Evolutionary conservation across 352 stramenopile species (phyloP), one percentile per base, ranked within the genome.

Genomic region (Pythium angustatum): DNA sequence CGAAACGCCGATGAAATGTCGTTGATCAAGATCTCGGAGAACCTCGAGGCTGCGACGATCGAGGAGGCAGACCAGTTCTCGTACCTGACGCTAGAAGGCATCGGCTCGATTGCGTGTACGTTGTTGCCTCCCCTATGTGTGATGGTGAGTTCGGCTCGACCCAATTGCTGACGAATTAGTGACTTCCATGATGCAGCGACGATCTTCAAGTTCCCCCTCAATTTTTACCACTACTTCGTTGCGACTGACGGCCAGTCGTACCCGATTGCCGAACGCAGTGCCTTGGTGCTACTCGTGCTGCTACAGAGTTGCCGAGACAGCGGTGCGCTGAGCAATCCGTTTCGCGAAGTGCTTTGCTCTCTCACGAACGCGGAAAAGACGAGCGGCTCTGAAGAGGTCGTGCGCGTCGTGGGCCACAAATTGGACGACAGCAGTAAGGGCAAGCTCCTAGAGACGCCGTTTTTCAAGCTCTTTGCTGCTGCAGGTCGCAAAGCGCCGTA

Each of bases 161-260:
- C n/a, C n/a, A n/a, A n/a, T n/a, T n/a, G n/a, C n/a, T n/a, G n/a
- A n/a, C n/a, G n/a, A n/a, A n/a, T n/a, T n/a, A n/a, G n/a, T n/a
- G n/a, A n/a, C n/a, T n/a, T n/a, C n/a, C n/a, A n/a, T n/a, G n/a
- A n/a, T n/a, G n/a, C 40, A 91, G 80, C 72, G 30, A 83, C 77
- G 21, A 84, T 91, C 38, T 87, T 91, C 51, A 75, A 74, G 7
- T 85, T 89, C 27, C 82, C 81, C 17, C 68, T 77, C 64, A 86
- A 50, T 43, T 88, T 91, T 52, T 78, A 87, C 41, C 66, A 76
- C n/a, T 91, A 85, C 57, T 91, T 93, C 34, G 81, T 89, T 8
- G 59, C 75, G 22, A 69, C 64, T 27, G 82, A 88, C 21, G 76
- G 68, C 28, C 75, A 73, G 15, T 68, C 78, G 28, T 88, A 75